Evolutionary conservation across 371 early-diverging fungal species (phyloP).

Genomic region (Mucor lusitanicus): DNA sequence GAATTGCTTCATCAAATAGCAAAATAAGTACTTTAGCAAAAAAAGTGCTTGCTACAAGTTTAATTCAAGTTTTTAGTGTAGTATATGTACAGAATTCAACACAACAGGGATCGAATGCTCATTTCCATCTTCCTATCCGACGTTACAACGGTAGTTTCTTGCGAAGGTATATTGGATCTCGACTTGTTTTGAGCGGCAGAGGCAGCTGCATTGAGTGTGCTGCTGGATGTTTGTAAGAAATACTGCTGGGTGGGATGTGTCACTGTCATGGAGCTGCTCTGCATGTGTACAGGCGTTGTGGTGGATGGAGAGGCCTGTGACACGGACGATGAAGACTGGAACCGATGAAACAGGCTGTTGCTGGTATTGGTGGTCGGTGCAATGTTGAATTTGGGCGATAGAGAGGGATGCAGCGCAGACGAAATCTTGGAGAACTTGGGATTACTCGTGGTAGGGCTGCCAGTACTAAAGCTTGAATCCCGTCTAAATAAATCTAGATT

Average conservation of each 20-base stretch:
- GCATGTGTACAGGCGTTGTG: background rate
- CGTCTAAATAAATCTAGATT: conserved; percentile 1
- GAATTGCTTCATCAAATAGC: no score
- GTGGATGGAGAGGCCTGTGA: conserved; percentile 11
- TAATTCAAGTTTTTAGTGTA: no score
- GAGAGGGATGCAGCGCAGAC: background rate
- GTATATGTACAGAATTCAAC: conserved; percentile 16
- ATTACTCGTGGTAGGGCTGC: background rate
- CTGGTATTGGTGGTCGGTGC: conserved; percentile 32
- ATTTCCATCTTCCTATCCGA: conserved; percentile 27
- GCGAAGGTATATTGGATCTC: conserved; percentile 9
- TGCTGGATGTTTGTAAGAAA: conserved; percentile 47
- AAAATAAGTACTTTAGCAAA: no score
- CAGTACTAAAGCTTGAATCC: background rate
- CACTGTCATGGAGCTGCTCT: conserved; percentile 13
- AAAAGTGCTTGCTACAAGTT: no score
- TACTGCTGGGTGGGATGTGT: conserved; percentile 51
- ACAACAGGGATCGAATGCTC: conserved; percentile 40
- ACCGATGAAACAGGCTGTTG: background rate
- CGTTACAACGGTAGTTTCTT: conserved; percentile 16
- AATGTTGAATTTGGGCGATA: conserved; percentile 32
- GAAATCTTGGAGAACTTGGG: conserved; percentile 4
- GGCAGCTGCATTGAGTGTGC: conserved; percentile 45
- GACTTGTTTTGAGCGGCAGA: conserved; percentile 33
- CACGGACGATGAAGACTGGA: background rate